These are phyloP conservation scores for Sclerotinia spermophila DNA, from an alignment of 2,329 filamentous ascomycete genomes.

Conservation along the genomic window DNA sequence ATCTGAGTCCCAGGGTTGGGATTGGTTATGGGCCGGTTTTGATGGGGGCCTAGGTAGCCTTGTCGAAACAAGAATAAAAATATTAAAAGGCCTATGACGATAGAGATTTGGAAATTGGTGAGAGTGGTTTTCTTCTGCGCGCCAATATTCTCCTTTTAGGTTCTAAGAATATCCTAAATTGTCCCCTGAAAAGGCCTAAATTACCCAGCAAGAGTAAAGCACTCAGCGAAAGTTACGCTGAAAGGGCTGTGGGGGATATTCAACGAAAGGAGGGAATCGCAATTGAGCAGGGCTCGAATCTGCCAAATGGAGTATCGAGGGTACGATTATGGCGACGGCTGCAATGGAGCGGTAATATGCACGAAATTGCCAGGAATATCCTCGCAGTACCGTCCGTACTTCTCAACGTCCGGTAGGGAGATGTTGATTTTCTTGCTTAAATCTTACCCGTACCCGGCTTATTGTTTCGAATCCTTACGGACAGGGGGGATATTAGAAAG, in stretches of 20 bases:
- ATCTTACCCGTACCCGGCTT: conserved; percentile 14
- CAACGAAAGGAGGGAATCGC: background rate
- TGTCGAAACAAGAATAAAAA: background rate
- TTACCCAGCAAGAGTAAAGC: background rate
- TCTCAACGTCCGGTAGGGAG: conserved; percentile 18
- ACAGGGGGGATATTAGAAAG: conserved; percentile 9
- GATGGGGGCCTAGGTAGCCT: background rate
- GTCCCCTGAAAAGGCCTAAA: background rate
- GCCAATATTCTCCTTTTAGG: background rate
- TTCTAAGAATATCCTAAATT: background rate
- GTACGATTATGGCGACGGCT: conserved; percentile 15
- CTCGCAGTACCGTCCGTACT: conserved; percentile 17
- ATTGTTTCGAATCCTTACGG: conserved; percentile 17
- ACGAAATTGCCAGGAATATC: conserved; percentile 20
- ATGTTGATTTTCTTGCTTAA: conserved; percentile 10
- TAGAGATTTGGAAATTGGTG: background rate
- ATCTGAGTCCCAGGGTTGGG: background rate
- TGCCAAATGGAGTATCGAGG: conserved; percentile 14
- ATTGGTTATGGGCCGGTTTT: background rate
- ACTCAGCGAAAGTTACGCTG: conserved; percentile 8
- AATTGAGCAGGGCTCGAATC: conserved; percentile 10
- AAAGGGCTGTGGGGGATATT: background rate
- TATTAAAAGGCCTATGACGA: background rate
- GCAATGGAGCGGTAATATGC: conserved; percentile 18
- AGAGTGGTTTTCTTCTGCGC: background rate